Evolutionary conservation across 1,284 basidiomycete species (phyloP).

Genomic region (Ceratobasidium papillatum): DNA sequence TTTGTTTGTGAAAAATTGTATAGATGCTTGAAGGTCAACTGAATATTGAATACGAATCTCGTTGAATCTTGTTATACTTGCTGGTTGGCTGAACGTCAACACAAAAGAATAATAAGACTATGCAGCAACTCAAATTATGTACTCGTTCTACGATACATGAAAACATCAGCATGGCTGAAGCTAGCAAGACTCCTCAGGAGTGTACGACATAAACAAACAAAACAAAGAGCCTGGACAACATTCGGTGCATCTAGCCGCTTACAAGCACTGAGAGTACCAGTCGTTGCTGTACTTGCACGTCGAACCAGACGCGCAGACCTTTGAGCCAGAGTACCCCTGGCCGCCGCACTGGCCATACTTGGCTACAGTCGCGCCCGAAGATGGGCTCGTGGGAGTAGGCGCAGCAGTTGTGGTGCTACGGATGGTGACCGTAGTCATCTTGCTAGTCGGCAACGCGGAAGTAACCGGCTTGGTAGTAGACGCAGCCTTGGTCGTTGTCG

Average conservation of each 20-base stretch:
- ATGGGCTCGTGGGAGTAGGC: constrained; percentile 1
- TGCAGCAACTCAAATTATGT: neutral
- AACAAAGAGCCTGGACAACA: neutral
- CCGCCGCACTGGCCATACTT: constrained; percentile 43
- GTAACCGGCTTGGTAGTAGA: neutral
- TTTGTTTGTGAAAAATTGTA: constrained; percentile 4
- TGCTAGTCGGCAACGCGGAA: neutral
- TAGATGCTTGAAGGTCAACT: neutral
- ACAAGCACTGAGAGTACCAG: constrained; percentile 44
- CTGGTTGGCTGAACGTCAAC: too few species aligned
- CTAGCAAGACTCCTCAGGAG: neutral
- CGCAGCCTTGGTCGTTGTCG: constrained; percentile 6
- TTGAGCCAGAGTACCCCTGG: constrained; percentile 33
- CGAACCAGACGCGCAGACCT: constrained; percentile 34
- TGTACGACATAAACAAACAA: neutral
- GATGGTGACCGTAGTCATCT: constrained; percentile 34
- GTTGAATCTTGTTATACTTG: too few species aligned
- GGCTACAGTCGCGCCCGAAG: constrained; percentile 20
- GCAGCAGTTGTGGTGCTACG: constrained; percentile 21
- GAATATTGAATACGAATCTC: neutral
- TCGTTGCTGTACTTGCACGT: constrained; percentile 41
- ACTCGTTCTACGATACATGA: neutral
- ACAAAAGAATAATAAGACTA: neutral
- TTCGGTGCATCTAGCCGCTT: neutral
- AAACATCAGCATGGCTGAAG: neutral